phyloP scores from a whole-genome alignment of 2,329 filamentous ascomycete genomes.

The Colletotrichum truncatum region DNA sequence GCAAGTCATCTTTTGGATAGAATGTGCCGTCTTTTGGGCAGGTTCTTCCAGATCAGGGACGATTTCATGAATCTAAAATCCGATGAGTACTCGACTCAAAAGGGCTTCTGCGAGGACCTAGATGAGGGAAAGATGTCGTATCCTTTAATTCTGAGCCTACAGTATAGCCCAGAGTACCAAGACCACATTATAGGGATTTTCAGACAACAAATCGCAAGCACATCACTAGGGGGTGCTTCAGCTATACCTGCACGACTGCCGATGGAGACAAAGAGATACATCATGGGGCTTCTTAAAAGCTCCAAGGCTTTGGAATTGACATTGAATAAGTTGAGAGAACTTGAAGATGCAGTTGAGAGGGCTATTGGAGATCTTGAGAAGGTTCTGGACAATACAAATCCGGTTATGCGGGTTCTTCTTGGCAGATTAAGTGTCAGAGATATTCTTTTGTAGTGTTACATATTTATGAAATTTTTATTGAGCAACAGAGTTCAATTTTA shows the following conservation, averaged over 20 bases:
- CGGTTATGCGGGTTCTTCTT: conserved; percentile 6
- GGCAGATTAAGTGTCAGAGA: conserved; percentile 10
- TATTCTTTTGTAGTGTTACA: background rate
- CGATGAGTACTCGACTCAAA: conserved; percentile 43
- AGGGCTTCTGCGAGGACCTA: conserved; percentile 52
- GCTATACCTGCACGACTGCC: background rate
- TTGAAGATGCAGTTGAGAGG: background rate
- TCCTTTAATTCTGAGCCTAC: conserved; percentile 35
- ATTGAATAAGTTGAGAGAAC: background rate
- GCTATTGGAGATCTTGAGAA: background rate
- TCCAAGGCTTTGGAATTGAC: background rate
- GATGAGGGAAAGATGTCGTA: conserved; percentile 52
- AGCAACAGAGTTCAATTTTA: no score
- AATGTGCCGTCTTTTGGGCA: conserved; percentile 33
- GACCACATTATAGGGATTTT: conserved; percentile 1
- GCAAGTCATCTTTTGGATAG: background rate
- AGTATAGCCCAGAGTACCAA: background rate
- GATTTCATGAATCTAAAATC: conserved; percentile 43
- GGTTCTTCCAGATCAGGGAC: conserved; percentile 44
- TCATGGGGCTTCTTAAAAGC: background rate
- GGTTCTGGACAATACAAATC: background rate
- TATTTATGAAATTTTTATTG: background rate
- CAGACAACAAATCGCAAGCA: background rate
- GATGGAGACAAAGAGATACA: background rate
- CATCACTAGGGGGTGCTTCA: background rate